Base-by-base conservation (phyloP, 306 rosid genomes). In the Dryas drummondii region DNA sequence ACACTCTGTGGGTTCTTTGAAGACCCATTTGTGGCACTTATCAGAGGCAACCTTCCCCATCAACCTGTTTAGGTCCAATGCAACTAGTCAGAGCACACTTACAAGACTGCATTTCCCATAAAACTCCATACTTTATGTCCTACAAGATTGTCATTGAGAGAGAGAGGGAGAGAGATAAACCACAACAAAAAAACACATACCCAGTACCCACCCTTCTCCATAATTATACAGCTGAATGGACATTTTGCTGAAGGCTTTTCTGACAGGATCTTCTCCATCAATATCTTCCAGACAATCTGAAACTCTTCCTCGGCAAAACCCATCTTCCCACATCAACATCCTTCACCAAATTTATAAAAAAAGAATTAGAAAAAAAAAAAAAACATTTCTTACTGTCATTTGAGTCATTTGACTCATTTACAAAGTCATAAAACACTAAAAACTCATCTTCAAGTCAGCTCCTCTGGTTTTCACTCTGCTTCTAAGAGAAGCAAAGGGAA, bases 171-270 rank as follows among this genome's bases (percentile, higher is more conserved):
- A 58, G 50, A 16, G 71, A 19, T 13, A 46, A 51, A 81, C 42
- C 76, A 76, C 62, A 76, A 77, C 70, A 59, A 74, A 76, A 49
- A 79, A 84, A 84, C 85, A 88, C 98, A 89, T 96, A 96, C 99
- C 96, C 89, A 93, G 96, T 88, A 96, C 99, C 98, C 98, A 96
- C 99, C 99, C 99, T 92, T 96, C 99, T 92, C 99, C 99, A 84
- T 96, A 96, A 88, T 96, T 96, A 92, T 96, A 96, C 78, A 96
- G 75, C 84, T 96, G 99, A 89, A 96, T 96, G 72, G 98, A 96
- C 99, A 96, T 96, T 71, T 92, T 96, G 98, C 99, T 89, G 94
- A 96, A 96, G 79, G 94, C 83, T 76, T 89, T 96, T 71, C 98
- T 89, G 56, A 96, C 98, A 57, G 91, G 92, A 83, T 96, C 98